phyloP scores from a whole-genome alignment of 345 rosid species.

The Cardamine chenopodiifolia region DNA sequence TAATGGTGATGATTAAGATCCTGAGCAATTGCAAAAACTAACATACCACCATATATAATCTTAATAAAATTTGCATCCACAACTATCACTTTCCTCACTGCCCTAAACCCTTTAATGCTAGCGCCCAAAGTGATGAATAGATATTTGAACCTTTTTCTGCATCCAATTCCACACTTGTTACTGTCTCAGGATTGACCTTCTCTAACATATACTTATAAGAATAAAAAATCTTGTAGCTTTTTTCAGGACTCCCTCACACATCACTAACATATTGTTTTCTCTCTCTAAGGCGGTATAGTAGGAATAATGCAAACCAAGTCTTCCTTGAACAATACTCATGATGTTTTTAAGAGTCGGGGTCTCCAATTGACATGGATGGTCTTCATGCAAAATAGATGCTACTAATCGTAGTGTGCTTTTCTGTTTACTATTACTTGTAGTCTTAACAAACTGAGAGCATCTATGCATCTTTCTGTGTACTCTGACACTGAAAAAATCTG shows the following conservation, averaged over 20 bases:
- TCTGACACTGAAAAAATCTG: background rate
- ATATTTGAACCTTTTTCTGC: too few relatives aligned
- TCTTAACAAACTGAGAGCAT: background rate
- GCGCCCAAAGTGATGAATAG: background rate
- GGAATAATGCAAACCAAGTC: too few relatives aligned
- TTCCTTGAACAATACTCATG: too few relatives aligned
- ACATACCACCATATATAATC: background rate
- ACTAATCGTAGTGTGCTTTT: background rate
- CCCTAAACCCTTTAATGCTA: background rate
- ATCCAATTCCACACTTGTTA: too few relatives aligned
- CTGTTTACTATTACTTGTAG: background rate
- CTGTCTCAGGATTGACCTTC: too few relatives aligned
- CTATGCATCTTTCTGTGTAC: background rate
- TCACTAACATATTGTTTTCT: conserved; percentile 1
- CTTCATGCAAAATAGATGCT: background rate
- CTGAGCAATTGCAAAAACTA: too few relatives aligned
- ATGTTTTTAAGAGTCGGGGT: too few relatives aligned
- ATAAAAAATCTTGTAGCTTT: too few relatives aligned
- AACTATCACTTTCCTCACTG: conserved; percentile 4
- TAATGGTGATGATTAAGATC: too few relatives aligned
- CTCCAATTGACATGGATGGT: background rate
- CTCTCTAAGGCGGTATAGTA: background rate
- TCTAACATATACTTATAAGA: too few relatives aligned
- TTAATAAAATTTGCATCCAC: background rate
- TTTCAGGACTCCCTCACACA: too few relatives aligned